Conservation (phyloP, 495 filamentous ascomycete genomes). For the Podospora pseudocomata region DNA sequence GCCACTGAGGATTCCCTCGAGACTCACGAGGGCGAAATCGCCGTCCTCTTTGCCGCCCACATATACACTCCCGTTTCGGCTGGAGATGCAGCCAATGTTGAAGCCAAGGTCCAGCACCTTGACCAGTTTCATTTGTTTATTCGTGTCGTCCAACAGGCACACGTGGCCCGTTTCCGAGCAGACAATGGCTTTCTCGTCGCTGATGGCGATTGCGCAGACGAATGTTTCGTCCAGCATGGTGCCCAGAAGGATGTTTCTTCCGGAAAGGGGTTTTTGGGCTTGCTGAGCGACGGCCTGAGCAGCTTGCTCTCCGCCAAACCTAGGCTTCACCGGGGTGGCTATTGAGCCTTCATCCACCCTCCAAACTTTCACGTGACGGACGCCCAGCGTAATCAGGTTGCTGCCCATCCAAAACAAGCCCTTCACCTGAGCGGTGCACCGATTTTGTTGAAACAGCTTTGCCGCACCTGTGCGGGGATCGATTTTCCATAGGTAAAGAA, state of each 20-base stretch:
- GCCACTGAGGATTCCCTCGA: slow-evolving; percentile 39
- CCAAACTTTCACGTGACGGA: slow-evolving; percentile 94
- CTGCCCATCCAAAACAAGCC: slow-evolving; percentile 85
- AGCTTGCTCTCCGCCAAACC: slow-evolving; percentile 40
- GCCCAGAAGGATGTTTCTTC: slow-evolving; percentile 71
- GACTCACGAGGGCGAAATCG: slow-evolving; percentile 37
- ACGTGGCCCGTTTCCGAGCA: slow-evolving; percentile 71
- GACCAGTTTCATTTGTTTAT: slow-evolving; percentile 63
- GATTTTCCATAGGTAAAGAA: slow-evolving; percentile 86
- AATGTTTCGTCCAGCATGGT: slow-evolving; percentile 78
- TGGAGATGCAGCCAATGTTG: slow-evolving; percentile 57
- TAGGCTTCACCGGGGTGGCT: slow-evolving; percentile 47
- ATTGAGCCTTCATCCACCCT: slow-evolving; percentile 61
- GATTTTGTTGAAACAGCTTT: slow-evolving; percentile 85
- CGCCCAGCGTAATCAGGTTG: slow-evolving; percentile 62
- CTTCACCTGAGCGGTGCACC: slow-evolving; percentile 79
- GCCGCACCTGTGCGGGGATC: slow-evolving; percentile 79
- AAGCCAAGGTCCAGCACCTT: slow-evolving; percentile 61
- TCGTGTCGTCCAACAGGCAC: slow-evolving; percentile 75
- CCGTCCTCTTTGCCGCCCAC: slow-evolving; percentile 45
- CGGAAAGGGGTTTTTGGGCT: slow-evolving; percentile 50
- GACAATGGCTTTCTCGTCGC: slow-evolving; percentile 63
- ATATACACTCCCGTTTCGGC: slow-evolving; percentile 37
- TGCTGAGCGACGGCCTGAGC: slow-evolving; percentile 29
- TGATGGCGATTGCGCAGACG: slow-evolving; percentile 69